Evolutionary conservation across 208 protist genomes (phyloP).

Genomic region (Trypanosoma congolense): DNA sequence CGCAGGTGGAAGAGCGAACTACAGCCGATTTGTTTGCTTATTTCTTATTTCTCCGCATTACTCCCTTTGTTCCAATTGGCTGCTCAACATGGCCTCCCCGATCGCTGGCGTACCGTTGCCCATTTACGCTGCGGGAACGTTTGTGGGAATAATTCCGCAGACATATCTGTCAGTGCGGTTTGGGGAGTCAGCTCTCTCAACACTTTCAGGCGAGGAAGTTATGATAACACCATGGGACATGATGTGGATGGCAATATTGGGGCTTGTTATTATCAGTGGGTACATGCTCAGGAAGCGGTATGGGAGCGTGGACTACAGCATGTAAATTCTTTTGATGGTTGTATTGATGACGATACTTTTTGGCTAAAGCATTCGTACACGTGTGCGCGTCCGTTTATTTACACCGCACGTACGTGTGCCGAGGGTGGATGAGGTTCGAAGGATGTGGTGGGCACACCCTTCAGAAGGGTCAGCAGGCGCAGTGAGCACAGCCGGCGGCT

Average conservation of each 20-base stretch:
- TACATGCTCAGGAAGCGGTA: constrained; percentile 13
- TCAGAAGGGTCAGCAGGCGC: no score
- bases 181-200: constrained; percentile 35
- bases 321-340: no score
- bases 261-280: constrained; percentile 27
- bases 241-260: constrained; percentile 49
- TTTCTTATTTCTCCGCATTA: constrained; percentile 88
- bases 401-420: no score
- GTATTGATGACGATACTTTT: no score
- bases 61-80: constrained; percentile 91
- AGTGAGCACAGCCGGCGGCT: no score
- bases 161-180: constrained; percentile 86
- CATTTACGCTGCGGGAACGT: constrained; percentile 72
- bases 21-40: constrained; percentile 79
- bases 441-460: no score
- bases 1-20: constrained; percentile 49
- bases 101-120: constrained; percentile 61
- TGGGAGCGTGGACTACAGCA: neutral
- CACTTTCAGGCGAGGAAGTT: constrained; percentile 7
- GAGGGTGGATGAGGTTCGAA: no score
- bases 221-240: constrained; percentile 76
- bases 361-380: no score
- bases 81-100: constrained; percentile 89
- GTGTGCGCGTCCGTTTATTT: no score
- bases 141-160: constrained; percentile 84